Evolutionary conservation across 2,329 filamentous ascomycete species (phyloP).

Genomic region (Penicillium thymicola): DNA sequence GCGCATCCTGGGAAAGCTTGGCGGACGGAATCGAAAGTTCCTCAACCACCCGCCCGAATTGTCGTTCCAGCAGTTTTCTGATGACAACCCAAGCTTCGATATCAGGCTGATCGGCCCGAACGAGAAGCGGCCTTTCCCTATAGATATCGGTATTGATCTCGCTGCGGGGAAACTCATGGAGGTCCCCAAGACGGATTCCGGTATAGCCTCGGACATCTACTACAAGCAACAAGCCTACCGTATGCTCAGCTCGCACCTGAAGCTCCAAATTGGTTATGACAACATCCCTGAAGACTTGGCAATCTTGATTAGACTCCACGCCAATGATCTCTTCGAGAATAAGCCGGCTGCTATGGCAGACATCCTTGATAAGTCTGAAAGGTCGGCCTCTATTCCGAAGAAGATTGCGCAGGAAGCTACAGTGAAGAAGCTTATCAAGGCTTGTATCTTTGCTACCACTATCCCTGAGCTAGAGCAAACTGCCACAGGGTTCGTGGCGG

Average conservation of each 20-base stretch:
- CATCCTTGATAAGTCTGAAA: conserved; percentile 70
- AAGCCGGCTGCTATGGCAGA: conserved; percentile 68
- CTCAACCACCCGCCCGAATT: conserved; percentile 86
- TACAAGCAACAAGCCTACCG: conserved; percentile 94
- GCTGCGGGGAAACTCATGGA: conserved; percentile 88
- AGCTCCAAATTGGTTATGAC: conserved; percentile 84
- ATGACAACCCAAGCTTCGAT: conserved; percentile 84
- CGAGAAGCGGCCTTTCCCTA: conserved; percentile 81
- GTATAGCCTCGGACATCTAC: conserved; percentile 67
- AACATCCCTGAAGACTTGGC: conserved; percentile 85
- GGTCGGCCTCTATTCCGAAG: conserved; percentile 80
- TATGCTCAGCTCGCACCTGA: conserved; percentile 82
- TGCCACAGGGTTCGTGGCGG: conserved; percentile 70
- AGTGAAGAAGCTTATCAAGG: conserved; percentile 83
- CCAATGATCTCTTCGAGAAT: conserved; percentile 73
- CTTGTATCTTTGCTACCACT: conserved; percentile 79
- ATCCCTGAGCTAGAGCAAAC: conserved; percentile 75
- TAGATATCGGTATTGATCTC: conserved; percentile 79
- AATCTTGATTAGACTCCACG: conserved; percentile 78
- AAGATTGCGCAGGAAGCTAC: conserved; percentile 78
- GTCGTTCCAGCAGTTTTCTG: conserved; percentile 76
- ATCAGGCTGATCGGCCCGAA: conserved; percentile 85
- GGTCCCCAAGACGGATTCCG: conserved; percentile 59
- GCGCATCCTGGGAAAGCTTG: conserved; percentile 93
- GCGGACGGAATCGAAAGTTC: conserved; percentile 92